Conservation (phyloP, 2,329 filamentous ascomycete species). For the Chaetomiaceae sp. region DNA sequence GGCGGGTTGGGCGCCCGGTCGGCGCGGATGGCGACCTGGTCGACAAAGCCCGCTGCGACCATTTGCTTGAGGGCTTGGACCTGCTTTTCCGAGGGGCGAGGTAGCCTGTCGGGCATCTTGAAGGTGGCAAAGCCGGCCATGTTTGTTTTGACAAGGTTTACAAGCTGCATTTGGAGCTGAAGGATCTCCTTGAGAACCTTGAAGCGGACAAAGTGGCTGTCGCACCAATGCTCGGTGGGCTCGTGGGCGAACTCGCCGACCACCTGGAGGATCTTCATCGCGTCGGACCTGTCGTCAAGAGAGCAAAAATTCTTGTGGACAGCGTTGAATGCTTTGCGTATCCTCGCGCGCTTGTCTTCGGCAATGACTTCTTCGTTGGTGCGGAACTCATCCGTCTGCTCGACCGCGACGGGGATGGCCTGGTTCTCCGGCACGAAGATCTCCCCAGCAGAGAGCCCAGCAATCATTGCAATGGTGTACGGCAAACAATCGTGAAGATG, state of each 20-base stretch:
- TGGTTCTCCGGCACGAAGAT: slow-evolving; percentile 80
- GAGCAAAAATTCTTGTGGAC: slow-evolving; percentile 74
- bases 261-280: slow-evolving; percentile 82
- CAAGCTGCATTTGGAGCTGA: slow-evolving; percentile 77
- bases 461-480: slow-evolving; percentile 82
- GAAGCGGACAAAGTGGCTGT: slow-evolving; percentile 73
- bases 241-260: slow-evolving; percentile 81
- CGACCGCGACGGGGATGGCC: slow-evolving; percentile 53
- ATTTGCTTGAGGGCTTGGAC: slow-evolving; percentile 83
- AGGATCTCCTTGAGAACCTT: slow-evolving; percentile 84
- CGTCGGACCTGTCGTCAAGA: slow-evolving; percentile 78
- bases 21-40: slow-evolving; percentile 86
- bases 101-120: slow-evolving; percentile 49
- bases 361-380: slow-evolving; percentile 64
- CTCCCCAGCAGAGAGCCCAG: slow-evolving; percentile 81
- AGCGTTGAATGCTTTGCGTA: slow-evolving; percentile 56
- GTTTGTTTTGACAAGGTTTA: slow-evolving; percentile 69
- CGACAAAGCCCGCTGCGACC: slow-evolving; percentile 84
- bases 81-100: slow-evolving; percentile 58
- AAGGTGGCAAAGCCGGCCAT: slow-evolving; percentile 59
- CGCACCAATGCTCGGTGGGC: slow-evolving; percentile 67
- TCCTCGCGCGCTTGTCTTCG: slow-evolving; percentile 61
- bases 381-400: slow-evolving; percentile 44
- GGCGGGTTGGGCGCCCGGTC: slow-evolving; percentile 74
- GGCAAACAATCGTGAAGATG: slow-evolving; percentile 75